Conservation (phyloP, 371 early-diverging fungal species). For the Ordospora pajunii region DNA sequence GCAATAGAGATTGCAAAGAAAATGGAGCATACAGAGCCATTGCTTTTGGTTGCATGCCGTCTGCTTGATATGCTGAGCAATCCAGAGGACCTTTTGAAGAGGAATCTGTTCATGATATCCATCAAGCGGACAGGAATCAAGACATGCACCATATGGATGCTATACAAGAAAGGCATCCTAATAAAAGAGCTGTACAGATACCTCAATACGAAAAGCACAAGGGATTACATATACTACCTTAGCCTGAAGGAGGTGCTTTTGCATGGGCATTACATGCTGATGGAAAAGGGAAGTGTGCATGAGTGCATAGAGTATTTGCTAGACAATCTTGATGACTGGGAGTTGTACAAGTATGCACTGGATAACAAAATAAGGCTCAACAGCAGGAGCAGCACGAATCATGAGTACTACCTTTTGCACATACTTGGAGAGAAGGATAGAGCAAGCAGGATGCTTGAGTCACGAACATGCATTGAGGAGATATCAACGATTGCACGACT, state of each 20-base stretch:
- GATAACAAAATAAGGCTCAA: slow-evolving; percentile 25
- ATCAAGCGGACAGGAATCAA: slow-evolving; percentile 12
- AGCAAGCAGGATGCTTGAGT: slow-evolving; percentile 2
- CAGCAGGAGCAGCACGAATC: slow-evolving; percentile 11
- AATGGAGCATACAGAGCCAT: not conserved
- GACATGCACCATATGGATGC: slow-evolving; percentile 21
- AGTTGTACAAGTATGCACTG: slow-evolving; percentile 51
- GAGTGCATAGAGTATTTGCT: slow-evolving; percentile 27
- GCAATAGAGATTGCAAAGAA: not conserved
- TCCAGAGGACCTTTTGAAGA: not conserved
- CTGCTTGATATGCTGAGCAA: not conserved
- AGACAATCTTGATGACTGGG: slow-evolving; percentile 54
- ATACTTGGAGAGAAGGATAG: not conserved
- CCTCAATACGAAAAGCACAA: not conserved
- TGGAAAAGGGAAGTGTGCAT: not conserved
- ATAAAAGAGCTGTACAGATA: slow-evolving; percentile 5
- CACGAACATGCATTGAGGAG: slow-evolving; percentile 12
- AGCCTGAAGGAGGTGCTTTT: slow-evolving; percentile 31
- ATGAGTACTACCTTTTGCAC: slow-evolving; percentile 31
- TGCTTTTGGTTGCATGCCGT: not conserved
- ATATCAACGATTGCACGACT: slow-evolving; percentile 7
- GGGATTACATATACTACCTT: slow-evolving; percentile 30
- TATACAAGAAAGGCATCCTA: slow-evolving; percentile 23
- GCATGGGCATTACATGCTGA: slow-evolving; percentile 6
- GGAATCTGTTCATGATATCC: not conserved